These are phyloP conservation scores for Paramecium pentaurelia DNA, from an alignment of 73 alveolate genomes.

Conservation along the genomic window DNA sequence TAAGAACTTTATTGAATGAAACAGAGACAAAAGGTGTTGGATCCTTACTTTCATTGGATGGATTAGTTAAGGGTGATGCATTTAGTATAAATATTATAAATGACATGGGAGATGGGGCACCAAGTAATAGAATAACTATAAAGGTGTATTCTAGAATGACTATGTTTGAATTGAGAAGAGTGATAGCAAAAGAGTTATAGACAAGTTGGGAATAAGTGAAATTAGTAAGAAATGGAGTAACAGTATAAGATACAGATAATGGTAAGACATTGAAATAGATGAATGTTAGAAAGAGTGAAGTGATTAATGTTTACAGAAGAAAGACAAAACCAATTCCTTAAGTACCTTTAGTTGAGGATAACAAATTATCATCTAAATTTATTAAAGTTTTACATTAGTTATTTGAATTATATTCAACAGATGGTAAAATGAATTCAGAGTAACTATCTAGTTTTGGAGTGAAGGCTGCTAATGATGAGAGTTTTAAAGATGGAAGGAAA, in stretches of 20 bases:
- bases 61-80: constrained; percentile 61
- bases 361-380: constrained; percentile 64
- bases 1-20: constrained; percentile 62
- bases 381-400: constrained; percentile 58
- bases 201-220: constrained; percentile 60
- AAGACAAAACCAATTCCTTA: constrained; percentile 28
- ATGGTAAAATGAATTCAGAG: constrained; percentile 71
- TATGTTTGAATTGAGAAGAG: constrained; percentile 69
- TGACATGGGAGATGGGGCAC: constrained; percentile 60
- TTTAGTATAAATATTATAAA: constrained; percentile 57
- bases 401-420: constrained; percentile 72
- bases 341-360: constrained; percentile 5
- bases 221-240: constrained; percentile 63
- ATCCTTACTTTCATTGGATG: constrained; percentile 71
- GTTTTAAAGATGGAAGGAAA: constrained; percentile 63
- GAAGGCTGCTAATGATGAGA: constrained; percentile 76
- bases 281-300: constrained; percentile 48
- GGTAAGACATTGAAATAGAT: constrained; percentile 83
- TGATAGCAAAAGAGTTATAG: constrained; percentile 49
- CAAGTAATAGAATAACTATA: constrained; percentile 60
- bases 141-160: constrained; percentile 72
- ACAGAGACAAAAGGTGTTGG: constrained; percentile 85
- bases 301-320: constrained; percentile 7
- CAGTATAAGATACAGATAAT: constrained; percentile 74
- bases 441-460: constrained; percentile 68